These are phyloP conservation scores for Penicillium pulvis DNA, from an alignment of 495 filamentous ascomycete species.

Conservation along the genomic window DNA sequence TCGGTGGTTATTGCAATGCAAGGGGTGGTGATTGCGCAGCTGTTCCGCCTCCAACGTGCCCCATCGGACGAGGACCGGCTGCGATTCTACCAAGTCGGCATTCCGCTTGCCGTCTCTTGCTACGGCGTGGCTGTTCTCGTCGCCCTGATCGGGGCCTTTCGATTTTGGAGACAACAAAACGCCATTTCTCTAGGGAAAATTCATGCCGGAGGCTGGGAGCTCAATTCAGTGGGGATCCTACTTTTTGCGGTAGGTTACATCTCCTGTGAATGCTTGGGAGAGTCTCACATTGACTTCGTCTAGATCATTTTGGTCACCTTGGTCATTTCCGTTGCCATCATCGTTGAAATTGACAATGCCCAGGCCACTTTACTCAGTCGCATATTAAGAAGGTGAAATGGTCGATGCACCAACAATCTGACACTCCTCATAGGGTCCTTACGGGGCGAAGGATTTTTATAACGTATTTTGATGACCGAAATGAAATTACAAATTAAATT, in stretches of 20 bases:
- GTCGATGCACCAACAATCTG: neutral
- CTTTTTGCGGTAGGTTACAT: slow-evolving; percentile 50
- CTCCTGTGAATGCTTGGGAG: neutral
- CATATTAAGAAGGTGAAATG: neutral
- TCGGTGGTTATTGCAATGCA: slow-evolving; percentile 69
- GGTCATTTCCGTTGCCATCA: slow-evolving; percentile 33
- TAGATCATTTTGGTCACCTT: slow-evolving; percentile 34
- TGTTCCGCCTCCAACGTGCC: slow-evolving; percentile 67
- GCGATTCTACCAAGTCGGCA: slow-evolving; percentile 64
- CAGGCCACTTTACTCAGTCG: slow-evolving; percentile 9
- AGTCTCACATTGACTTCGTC: neutral
- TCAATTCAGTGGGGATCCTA: slow-evolving; percentile 55
- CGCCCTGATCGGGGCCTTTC: slow-evolving; percentile 57
- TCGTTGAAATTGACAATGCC: slow-evolving; percentile 27
- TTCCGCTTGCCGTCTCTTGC: slow-evolving; percentile 63
- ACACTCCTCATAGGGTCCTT: no score
- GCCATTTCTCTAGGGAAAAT: slow-evolving; percentile 66
- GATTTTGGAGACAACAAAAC: slow-evolving; percentile 71
- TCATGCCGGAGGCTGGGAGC: slow-evolving; percentile 68
- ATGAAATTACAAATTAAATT: neutral
- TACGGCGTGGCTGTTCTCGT: slow-evolving; percentile 60
- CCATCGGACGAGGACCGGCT: slow-evolving; percentile 33
- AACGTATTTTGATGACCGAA: neutral
- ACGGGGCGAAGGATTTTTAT: neutral
- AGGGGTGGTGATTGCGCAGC: slow-evolving; percentile 66